Evolutionary conservation across 805 yeast species (phyloP), one percentile per base, ranked within the genome.

Genomic region (Myxozyma melibiosi): DNA sequence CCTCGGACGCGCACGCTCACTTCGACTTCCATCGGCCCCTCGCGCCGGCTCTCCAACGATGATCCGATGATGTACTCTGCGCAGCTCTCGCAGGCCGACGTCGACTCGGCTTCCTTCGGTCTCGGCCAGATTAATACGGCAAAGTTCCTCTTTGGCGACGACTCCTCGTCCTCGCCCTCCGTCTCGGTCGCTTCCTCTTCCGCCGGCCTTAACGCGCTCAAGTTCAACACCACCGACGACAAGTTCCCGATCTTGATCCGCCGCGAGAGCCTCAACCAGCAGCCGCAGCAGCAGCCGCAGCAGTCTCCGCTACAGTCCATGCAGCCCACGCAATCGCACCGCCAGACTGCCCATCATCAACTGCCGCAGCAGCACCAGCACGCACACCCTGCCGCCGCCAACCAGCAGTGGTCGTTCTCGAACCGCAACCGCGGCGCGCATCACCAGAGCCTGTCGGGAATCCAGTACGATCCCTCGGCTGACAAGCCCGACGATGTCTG

Each of bases 201-300:
- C n/a, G 33, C 47, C 6, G 42, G 34, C 18, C 20, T 44, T n/a
- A 41, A 55, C 30, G 57, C 51, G 41, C 43, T 58, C 24, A 58
- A 69, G 46, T 70, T 63, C 18, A 70, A 67, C 42, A 70, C 72
- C 13, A 70, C 72, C 13, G 69, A 68, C 16, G 72, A 70, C 53
- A 65, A 70, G 55, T 70, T 70, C 47, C 73, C 73, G 20, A 69
- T 70, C 28, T 61, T 70, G 18, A 67, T 70, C 33, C 67, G 73
- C 8, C 66, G 73, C 13, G 70, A 66, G 44, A 62, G 67, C 48
- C 43, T 62, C 33, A 46, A 37, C 31, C 53, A 40, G 51, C 45
- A 48, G 31, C 54, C 16, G 37, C 27, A 16, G 4, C 44, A 40
- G 48, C 57, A 31, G 43, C 48, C 44, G 11, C 13, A 22, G 8